These are phyloP conservation scores for Myxozyma sirexii DNA, from an alignment of 805 yeast genomes.

Conservation along the genomic window DNA sequence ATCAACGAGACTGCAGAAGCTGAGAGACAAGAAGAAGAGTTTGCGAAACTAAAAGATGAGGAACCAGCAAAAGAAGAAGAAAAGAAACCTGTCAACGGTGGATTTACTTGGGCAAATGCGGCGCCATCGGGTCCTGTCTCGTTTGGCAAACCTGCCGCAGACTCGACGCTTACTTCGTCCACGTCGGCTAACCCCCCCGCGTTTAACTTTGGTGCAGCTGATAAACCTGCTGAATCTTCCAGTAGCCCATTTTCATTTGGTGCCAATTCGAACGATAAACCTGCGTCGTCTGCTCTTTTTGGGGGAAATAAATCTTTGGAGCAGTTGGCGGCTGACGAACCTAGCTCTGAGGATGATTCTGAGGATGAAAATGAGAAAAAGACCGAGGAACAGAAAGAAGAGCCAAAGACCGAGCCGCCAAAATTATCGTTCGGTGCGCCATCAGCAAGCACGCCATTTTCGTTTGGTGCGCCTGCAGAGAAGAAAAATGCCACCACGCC, in stretches of 20 bases:
- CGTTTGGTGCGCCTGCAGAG: conserved; percentile 2
- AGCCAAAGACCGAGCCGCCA: neutral
- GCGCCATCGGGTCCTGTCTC: conserved; percentile 13
- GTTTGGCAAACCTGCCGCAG: conserved; percentile 1
- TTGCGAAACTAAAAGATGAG: conserved; percentile 20
- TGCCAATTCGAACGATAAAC: neutral
- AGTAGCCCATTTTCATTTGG: neutral
- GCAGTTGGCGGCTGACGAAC: conserved; percentile 10
- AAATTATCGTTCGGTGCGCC: neutral
- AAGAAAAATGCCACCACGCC: neutral
- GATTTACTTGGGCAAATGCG: conserved; percentile 17
- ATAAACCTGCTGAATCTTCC: neutral
- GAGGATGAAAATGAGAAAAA: neutral
- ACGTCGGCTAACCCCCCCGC: neutral
- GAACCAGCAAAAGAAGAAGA: neutral
- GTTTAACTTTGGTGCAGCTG: neutral
- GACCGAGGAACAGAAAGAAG: neutral
- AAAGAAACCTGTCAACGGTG: conserved; percentile 7
- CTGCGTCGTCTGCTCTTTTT: neutral
- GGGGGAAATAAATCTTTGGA: conserved; percentile 1
- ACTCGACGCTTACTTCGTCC: neutral
- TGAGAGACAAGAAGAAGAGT: conserved; percentile 18
- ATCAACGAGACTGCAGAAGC: conserved; percentile 14
- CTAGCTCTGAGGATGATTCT: conserved; percentile 4
- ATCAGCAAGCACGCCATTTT: neutral